A percentile compares a stretch with the other conserved stretches of the same genome.
Conservation (phyloP, 257 asterid species). For the Forsythia viridissima region DNA sequence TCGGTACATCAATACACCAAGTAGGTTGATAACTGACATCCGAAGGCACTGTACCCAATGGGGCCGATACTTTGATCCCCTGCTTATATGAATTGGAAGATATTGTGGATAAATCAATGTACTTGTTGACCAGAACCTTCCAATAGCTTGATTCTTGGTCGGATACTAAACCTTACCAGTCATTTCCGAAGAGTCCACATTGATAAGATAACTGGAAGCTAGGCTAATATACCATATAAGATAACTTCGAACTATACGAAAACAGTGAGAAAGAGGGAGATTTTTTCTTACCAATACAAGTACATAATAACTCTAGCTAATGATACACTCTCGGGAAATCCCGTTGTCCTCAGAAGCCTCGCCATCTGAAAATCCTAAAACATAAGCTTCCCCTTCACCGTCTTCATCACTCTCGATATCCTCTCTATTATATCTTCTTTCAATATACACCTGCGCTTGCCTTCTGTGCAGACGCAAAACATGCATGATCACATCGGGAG, state of each 20-base stretch:
- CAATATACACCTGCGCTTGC: constrained; percentile 60
- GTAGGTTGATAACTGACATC: no score
- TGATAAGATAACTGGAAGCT: no score
- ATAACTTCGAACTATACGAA: background rate
- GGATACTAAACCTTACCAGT: no score
- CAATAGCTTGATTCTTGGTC: no score
- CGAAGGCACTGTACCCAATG: no score
- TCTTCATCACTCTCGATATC: constrained; percentile 46
- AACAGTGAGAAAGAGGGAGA: background rate
- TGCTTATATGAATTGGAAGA: no score
- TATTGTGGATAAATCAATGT: no score
- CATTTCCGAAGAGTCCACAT: no score
- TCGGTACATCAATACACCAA: no score
- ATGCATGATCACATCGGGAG: constrained; percentile 77
- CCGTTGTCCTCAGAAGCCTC: constrained; percentile 52
- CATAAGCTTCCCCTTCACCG: constrained; percentile 35
- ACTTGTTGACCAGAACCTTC: no score
- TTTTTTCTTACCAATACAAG: background rate
- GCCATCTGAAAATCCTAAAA: constrained; percentile 49
- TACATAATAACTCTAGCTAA: constrained; percentile 41
- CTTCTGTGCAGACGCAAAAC: constrained; percentile 72
- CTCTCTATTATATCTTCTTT: constrained; percentile 43
- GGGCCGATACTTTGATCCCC: no score
- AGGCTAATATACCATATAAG: background rate
- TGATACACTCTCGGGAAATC: constrained; percentile 60